Evolutionary conservation across 1,139 yeast species (phyloP).

Genomic region (Debaryomyces sp.): DNA sequence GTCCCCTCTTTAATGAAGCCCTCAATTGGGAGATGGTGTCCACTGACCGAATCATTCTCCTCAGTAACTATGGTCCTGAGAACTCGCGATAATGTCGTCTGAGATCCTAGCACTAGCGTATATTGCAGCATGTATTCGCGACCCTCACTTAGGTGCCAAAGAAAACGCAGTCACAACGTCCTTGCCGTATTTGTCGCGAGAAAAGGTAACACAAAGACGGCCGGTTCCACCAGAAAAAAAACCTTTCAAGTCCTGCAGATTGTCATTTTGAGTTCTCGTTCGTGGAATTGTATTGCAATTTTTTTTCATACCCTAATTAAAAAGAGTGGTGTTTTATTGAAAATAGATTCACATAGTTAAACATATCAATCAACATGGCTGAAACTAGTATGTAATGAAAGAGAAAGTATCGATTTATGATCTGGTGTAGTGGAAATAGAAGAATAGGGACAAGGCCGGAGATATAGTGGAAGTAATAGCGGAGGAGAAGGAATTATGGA

Average conservation of each 20-base stretch:
- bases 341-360: constrained; percentile 6
- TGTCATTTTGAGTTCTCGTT: not conserved
- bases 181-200: not conserved
- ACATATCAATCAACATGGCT: constrained; percentile 38
- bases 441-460: not conserved
- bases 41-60: not conserved
- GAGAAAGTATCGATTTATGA: not conserved
- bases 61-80: not conserved
- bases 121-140: not conserved
- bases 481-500: not conserved
- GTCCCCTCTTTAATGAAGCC: not conserved
- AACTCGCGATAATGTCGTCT: not conserved
- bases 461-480: not conserved
- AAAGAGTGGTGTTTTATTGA: constrained; percentile 1
- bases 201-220: constrained; percentile 1
- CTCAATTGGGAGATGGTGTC: not conserved
- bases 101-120: not conserved
- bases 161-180: constrained; percentile 20
- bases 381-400: constrained; percentile 45
- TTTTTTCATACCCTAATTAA: constrained; percentile 6
- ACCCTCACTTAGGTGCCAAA: not conserved
- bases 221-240: constrained; percentile 4
- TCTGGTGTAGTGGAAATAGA: not conserved
- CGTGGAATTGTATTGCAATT: constrained; percentile 7
- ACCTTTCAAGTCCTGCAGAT: constrained; percentile 2